Evolutionary conservation across 163 green algal genomes (phyloP).

Genomic region (Scenedesmus sp.): DNA sequence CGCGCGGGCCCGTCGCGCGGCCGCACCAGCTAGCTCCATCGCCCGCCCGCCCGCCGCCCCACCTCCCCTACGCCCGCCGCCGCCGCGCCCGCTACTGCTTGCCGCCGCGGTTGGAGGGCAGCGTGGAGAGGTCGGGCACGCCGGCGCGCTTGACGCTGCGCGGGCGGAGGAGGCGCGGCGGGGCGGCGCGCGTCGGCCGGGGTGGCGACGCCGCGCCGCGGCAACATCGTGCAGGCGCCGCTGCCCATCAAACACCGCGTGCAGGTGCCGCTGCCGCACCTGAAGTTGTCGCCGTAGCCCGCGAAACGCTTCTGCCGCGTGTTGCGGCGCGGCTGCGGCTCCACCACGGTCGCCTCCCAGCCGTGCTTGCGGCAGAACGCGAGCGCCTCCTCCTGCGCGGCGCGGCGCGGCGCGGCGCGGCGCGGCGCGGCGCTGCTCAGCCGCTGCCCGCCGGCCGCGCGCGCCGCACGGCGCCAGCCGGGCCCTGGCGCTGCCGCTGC

Average conservation of each 20-base stretch:
- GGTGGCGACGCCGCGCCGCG: too few relatives aligned
- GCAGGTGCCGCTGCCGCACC: conserved; percentile 26
- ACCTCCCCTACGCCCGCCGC: too few relatives aligned
- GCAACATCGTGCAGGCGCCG: too few relatives aligned
- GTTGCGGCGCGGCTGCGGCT: conserved; percentile 63
- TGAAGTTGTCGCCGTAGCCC: conserved; percentile 83
- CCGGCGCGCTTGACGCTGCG: conserved; percentile 55
- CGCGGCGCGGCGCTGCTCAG: too few relatives aligned
- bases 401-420: too few relatives aligned
- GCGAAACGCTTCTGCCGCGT: conserved; percentile 67
- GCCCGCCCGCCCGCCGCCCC: too few relatives aligned
- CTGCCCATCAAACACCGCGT: neutral
- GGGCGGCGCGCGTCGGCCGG: too few relatives aligned
- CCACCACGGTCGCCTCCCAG: conserved; percentile 74
- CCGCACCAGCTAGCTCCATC: too few relatives aligned
- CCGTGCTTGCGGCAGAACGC: conserved; percentile 71
- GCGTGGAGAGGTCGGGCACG: conserved; percentile 50
- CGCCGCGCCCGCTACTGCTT: too few relatives aligned
- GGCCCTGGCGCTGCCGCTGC: conserved; percentile 7
- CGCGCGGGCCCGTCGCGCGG: too few relatives aligned
- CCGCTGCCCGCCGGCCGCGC: too few relatives aligned
- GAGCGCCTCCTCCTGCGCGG: conserved; percentile 51
- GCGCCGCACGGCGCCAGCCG: neutral
- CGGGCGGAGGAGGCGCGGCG: too few relatives aligned
- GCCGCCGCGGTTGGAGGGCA: conserved; percentile 8